Base-by-base conservation (phyloP, 352 stramenopile species). In the Thraustochytrium striatum region DNA sequence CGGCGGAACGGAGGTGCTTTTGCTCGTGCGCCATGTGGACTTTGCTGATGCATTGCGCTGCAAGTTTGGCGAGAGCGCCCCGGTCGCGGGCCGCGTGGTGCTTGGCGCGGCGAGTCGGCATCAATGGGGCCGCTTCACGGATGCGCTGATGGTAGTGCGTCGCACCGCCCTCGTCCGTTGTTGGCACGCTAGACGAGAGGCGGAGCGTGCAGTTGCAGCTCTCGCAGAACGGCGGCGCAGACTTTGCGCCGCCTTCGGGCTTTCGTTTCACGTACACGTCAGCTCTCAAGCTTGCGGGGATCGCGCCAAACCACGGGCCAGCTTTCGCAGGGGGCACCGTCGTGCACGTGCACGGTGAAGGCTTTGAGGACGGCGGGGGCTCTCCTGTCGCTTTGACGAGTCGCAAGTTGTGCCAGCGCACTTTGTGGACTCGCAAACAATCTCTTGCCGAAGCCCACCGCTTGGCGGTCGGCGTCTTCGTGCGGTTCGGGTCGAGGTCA, bases 301-400 rank as follows among this genome's bases (percentile, higher is more conserved):
- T 75, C 8, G 3, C 25, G 30, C 65, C 65, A 19, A 3, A 13
- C 7, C 32, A 3, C 36, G 65, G 65, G 3, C 65, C 65, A 0
- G 65, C 65, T 30, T 53, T 84, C 28, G 70, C 44, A 72, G 88
- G 87, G 47, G 85, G 84, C 0, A 90, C 87, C 38, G 70, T 53
- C 25, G 82, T 91, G n/a, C 78, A 47, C 13, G 72, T 88, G 7
- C 50, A 44, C 19, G 85, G 85, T 50, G 35, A 78, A 36, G 69
- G 82, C 39, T 88, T 90, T 62, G 72, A 83, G 30, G 83, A 86
- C 61, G 68, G 58, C 68, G 81, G n/a, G 69, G 53, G 21, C 59
- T 89, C 21, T 72, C 68, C n/a, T 91, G 87, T 52, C 61, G 69
- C 41, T 90, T 90, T 78, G 87, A 85, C 21, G 78, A 62, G n/a